Percentiles rank a stretch among this genome's conserved stretches.
These are phyloP conservation scores for Venturia effusa DNA, from an alignment of 2,329 filamentous ascomycete species.

Conservation along the genomic window DNA sequence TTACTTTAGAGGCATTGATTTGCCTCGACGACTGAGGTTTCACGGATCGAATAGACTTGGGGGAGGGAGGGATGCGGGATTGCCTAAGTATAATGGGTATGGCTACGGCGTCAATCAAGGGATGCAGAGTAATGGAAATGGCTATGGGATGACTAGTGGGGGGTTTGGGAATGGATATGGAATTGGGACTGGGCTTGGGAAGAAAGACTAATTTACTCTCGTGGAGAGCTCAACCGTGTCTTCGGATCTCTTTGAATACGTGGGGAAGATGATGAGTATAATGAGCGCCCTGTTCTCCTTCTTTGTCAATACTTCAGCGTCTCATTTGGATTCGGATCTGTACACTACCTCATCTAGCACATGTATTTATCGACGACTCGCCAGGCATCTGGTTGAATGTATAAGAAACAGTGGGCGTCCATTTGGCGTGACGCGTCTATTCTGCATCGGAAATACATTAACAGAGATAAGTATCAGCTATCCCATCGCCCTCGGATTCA, in stretches of 20 bases:
- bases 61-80: slow-evolving; percentile 19
- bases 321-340: background rate
- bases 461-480: too few relatives aligned
- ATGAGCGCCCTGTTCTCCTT: background rate
- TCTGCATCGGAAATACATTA: too few relatives aligned
- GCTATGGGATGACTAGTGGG: slow-evolving; percentile 17
- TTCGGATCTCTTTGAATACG: background rate
- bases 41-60: slow-evolving; percentile 45
- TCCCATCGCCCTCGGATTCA: too few relatives aligned
- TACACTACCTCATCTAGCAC: background rate
- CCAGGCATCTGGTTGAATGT: background rate
- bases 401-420: background rate
- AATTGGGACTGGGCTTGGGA: slow-evolving; percentile 30
- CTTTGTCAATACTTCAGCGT: background rate
- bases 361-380: background rate
- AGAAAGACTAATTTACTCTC: slow-evolving; percentile 25
- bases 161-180: slow-evolving; percentile 26
- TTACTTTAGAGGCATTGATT: slow-evolving; percentile 43
- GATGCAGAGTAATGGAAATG: slow-evolving; percentile 17
- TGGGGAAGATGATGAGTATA: background rate
- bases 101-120: slow-evolving; percentile 20
- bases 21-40: slow-evolving; percentile 40
- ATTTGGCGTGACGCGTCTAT: too few relatives aligned
- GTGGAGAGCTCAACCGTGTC: background rate
- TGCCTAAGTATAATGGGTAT: slow-evolving; percentile 25